Conservation (phyloP, 805 yeast species). For the Lachancea meyersii region DNA sequence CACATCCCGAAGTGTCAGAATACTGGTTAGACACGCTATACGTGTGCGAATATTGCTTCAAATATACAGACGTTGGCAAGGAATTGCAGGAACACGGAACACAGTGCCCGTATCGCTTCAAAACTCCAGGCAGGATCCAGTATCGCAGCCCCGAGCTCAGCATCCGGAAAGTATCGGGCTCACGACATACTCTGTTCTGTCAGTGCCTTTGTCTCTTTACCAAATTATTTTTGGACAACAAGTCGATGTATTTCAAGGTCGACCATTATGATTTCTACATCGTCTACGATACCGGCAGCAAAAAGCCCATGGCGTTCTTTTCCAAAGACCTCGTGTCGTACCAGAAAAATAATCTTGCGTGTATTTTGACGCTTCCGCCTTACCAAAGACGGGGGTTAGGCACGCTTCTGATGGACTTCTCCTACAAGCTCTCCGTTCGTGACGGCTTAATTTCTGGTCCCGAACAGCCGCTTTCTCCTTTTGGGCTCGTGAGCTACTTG, state of each 20-base stretch:
- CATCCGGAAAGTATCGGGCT: conserved; percentile 66
- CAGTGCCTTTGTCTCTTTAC: conserved; percentile 82
- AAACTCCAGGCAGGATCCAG: conserved; percentile 60
- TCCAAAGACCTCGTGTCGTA: conserved; percentile 77
- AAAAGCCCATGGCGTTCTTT: conserved; percentile 80
- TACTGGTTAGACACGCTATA: conserved; percentile 56
- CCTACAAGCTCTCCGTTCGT: conserved; percentile 65
- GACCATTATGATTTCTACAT: conserved; percentile 78
- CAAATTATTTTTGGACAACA: conserved; percentile 81
- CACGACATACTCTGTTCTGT: conserved; percentile 57
- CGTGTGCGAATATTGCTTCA: conserved; percentile 81
- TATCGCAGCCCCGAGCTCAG: conserved; percentile 53
- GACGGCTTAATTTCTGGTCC: conserved; percentile 77
- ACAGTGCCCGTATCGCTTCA: conserved; percentile 39
- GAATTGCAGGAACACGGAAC: conserved; percentile 46
- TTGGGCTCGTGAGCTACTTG: conserved; percentile 68
- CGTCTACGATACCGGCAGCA: conserved; percentile 46
- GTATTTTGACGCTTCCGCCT: conserved; percentile 88
- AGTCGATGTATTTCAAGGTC: conserved; percentile 76
- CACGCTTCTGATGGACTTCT: conserved; percentile 71
- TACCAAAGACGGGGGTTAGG: conserved; percentile 78
- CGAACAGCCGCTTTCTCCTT: conserved; percentile 80
- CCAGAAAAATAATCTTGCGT: conserved; percentile 81
- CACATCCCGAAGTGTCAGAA: neutral
- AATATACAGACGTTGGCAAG: conserved; percentile 50